Percentiles rank a stretch among this genome's conserved stretches.
Conservation (phyloP, 371 early-diverging fungal genomes). For the Sanchytrium tribonematis region DNA sequence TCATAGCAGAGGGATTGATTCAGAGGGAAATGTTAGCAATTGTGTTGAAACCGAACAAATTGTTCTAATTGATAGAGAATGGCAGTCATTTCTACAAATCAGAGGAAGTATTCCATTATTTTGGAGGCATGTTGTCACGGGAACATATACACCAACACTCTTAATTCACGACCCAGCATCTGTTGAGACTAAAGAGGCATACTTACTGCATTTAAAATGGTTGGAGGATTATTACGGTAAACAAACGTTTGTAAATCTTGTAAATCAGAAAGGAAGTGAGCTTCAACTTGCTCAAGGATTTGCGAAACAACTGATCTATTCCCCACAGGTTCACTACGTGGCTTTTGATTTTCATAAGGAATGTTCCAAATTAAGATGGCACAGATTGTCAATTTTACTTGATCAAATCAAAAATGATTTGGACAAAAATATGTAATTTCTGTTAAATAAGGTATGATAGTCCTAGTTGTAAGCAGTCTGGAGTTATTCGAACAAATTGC, state of each 20-base stretch:
- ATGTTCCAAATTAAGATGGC: slow-evolving; percentile 68
- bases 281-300: slow-evolving; percentile 47
- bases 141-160: slow-evolving; percentile 67
- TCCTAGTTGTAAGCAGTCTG: slow-evolving; percentile 26
- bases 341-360: slow-evolving; percentile 91
- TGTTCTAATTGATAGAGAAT: slow-evolving; percentile 21
- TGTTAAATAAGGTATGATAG: slow-evolving; percentile 3
- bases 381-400: slow-evolving; percentile 40
- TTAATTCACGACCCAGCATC: slow-evolving; percentile 10
- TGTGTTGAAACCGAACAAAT: slow-evolving; percentile 95
- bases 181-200: slow-evolving; percentile 9
- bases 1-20: slow-evolving; percentile 79
- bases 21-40: slow-evolving; percentile 75
- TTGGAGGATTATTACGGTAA: slow-evolving; percentile 39
- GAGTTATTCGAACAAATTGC: slow-evolving; percentile 88
- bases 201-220: slow-evolving; percentile 37
- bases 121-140: slow-evolving; percentile 76
- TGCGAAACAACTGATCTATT: slow-evolving; percentile 18
- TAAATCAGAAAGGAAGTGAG: slow-evolving; percentile 70
- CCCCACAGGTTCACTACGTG: slow-evolving; percentile 21
- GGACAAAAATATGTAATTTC: slow-evolving; percentile 29
- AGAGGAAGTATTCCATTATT: slow-evolving; percentile 92
- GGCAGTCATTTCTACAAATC: slow-evolving; percentile 50
- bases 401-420: slow-evolving; percentile 34
- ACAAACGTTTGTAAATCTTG: slow-evolving; percentile 55